Conservation (phyloP, 805 yeast genomes). For the Candida montana region DNA sequence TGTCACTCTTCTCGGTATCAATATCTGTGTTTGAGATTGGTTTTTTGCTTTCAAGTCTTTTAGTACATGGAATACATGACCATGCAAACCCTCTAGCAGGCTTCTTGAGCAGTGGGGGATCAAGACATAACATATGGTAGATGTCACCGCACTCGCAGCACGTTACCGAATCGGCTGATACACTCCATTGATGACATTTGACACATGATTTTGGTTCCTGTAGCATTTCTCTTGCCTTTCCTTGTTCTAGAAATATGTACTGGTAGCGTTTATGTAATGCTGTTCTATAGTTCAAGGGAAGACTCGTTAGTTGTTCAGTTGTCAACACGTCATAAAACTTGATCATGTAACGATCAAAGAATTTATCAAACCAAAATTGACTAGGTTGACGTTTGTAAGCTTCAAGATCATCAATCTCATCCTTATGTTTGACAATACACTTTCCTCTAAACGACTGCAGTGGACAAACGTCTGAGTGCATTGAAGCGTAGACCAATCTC, state of each 20-base stretch:
- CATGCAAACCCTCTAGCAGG: conserved; percentile 88
- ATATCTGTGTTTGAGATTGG: conserved; percentile 13
- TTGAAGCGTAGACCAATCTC: conserved; percentile 72
- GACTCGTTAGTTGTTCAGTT: conserved; percentile 49
- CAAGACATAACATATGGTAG: conserved; percentile 79
- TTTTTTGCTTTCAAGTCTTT: conserved; percentile 28
- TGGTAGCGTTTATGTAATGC: conserved; percentile 65
- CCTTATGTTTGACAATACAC: conserved; percentile 63
- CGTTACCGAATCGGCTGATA: conserved; percentile 60
- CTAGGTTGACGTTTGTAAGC: conserved; percentile 54
- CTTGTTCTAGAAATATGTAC: conserved; percentile 69
- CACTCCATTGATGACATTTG: conserved; percentile 82
- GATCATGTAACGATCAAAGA: conserved; percentile 82
- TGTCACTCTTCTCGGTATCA: conserved; percentile 4
- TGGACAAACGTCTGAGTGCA: conserved; percentile 84
- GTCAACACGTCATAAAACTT: conserved; percentile 75
- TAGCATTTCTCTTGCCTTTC: conserved; percentile 56
- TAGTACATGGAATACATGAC: conserved; percentile 81
- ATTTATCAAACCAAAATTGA: conserved; percentile 76
- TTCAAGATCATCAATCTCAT: conserved; percentile 51
- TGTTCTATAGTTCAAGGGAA: conserved; percentile 53
- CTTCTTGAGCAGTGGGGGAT: conserved; percentile 73
- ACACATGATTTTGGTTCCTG: conserved; percentile 65
- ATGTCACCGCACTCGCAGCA: conserved; percentile 72
- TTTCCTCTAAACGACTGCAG: conserved; percentile 68